Evolutionary conservation across 306 rosid genomes (phyloP), one percentile per base, ranked within the genome.

Genomic region (Rosa rugosa): DNA sequence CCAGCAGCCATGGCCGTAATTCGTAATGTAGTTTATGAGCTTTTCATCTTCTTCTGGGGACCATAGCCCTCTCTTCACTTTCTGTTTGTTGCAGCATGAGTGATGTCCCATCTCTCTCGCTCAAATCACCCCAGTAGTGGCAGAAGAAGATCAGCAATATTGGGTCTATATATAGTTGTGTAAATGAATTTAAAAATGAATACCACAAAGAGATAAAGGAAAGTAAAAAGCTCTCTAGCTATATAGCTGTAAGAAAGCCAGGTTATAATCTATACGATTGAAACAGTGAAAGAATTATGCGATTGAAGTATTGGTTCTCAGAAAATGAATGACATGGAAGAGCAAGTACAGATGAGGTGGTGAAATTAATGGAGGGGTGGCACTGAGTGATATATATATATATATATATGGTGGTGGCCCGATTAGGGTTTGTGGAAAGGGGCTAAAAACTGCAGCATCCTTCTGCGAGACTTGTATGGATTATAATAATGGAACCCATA

Each of bases 21-120:
- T 87, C 20, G 98, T 84, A 79, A 95, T 93, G 81, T 93, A 95
- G 89, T 85, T 90, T 81, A 93, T 79, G 85, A 95, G 99, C 44
- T 95, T 95, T 80, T 95, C 99, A 86, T 95, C 99, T 81, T 95
- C 99, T 53, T 95, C 99, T 0, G 99, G 98, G 51, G 99, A 95
- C 99, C 99, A 95, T 13, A 95, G 54, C 23, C 99, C 99, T 70
- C 99, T 92, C 90, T 95, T 95, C 78, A 93, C 99, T 81, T 95
- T 91, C 94, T 93, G 98, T 82, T 93, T 95, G 90, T 88, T 95
- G 83, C 99, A 93, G 85, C 99, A 95, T 44, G 98, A 95, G 88
- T 92, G 99, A 78, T 91, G 93, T 64, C 95, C 99, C 99, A 92
- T 94, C 47, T 76, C 64, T 64, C 47, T 76, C 64, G 63, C 80